Evolutionary conservation across 495 filamentous ascomycete genomes (phyloP).

Genomic region (Pyrenula massariospora): DNA sequence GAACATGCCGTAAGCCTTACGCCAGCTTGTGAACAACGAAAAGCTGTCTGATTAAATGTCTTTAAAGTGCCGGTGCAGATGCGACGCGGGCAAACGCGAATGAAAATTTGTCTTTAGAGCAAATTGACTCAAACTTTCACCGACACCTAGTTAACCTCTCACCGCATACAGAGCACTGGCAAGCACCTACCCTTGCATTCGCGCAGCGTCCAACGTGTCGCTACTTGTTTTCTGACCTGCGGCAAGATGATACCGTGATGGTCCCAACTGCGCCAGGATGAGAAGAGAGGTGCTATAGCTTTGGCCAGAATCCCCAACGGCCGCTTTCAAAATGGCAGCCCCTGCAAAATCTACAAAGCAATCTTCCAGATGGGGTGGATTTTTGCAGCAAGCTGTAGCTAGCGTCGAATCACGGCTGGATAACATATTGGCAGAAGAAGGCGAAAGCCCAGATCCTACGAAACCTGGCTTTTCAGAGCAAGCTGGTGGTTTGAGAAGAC

Average conservation of each 20-base stretch:
- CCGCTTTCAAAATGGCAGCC: slow-evolving; percentile 21
- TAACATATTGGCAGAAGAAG: slow-evolving; percentile 75
- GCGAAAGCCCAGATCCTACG: slow-evolving; percentile 20
- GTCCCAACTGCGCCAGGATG: not conserved
- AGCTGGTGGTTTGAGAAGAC: slow-evolving; percentile 4
- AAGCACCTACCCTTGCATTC: not conserved
- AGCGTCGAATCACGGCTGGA: slow-evolving; percentile 90
- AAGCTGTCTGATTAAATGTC: no score
- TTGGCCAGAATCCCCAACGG: not conserved
- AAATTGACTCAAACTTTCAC: no score
- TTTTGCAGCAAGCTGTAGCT: slow-evolving; percentile 84
- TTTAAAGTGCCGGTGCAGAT: no score
- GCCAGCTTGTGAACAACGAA: not conserved
- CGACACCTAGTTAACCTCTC: no score
- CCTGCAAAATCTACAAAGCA: slow-evolving; percentile 19
- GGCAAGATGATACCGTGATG: not conserved
- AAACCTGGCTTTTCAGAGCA: slow-evolving; percentile 14
- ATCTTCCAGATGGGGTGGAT: slow-evolving; percentile 52
- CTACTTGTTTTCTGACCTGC: no score
- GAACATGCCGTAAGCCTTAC: not conserved
- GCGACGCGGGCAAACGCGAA: no score
- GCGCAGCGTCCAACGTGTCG: no score
- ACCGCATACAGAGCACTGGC: no score
- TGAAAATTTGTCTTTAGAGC: no score
- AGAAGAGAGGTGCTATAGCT: not conserved